Evolutionary conservation across 306 rosid genomes (phyloP).

Genomic region (Lupinus albus): DNA sequence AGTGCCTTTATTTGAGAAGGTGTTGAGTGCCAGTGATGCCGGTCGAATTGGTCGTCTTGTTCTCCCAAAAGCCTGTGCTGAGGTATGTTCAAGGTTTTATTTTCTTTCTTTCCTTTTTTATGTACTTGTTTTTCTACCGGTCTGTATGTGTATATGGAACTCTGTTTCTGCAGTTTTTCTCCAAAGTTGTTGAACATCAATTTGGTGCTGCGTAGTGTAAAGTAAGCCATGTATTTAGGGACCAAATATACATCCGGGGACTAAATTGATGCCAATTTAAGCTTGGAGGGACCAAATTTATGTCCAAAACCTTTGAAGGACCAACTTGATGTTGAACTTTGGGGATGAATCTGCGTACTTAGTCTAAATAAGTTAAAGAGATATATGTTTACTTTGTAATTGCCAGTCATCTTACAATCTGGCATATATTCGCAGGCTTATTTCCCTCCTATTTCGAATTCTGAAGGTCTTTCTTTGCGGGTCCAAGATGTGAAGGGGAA

Average conservation of each 20-base stretch:
- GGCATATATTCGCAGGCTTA: slow-evolving; percentile 69
- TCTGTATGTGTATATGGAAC: not conserved
- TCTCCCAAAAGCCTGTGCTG: slow-evolving; percentile 99
- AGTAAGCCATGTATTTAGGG: too few species aligned
- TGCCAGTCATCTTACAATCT: slow-evolving; percentile 34
- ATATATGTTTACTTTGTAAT: slow-evolving; percentile 21
- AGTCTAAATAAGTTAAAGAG: too few species aligned
- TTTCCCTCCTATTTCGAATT: slow-evolving; percentile 86
- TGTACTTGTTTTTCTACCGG: not conserved
- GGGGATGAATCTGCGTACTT: too few species aligned
- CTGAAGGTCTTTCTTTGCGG: slow-evolving; percentile 92
- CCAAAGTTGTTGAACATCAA: too few species aligned
- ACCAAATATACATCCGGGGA: too few species aligned
- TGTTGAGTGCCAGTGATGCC: slow-evolving; percentile 96
- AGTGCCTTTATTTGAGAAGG: slow-evolving; percentile 95
- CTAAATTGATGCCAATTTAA: too few species aligned
- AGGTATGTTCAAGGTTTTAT: slow-evolving; percentile 56
- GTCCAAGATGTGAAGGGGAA: slow-evolving; percentile 93
- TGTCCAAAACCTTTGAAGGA: too few species aligned
- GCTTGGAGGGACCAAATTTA: too few species aligned
- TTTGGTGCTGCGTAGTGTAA: too few species aligned
- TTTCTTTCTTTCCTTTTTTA: slow-evolving; percentile 24
- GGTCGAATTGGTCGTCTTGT: slow-evolving; percentile 74
- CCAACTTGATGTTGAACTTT: too few species aligned
- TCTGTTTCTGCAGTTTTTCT: slow-evolving; percentile 22